These are phyloP conservation scores for Rugosomyces carneus DNA, from an alignment of 1,284 basidiomycete species.

Conservation along the genomic window DNA sequence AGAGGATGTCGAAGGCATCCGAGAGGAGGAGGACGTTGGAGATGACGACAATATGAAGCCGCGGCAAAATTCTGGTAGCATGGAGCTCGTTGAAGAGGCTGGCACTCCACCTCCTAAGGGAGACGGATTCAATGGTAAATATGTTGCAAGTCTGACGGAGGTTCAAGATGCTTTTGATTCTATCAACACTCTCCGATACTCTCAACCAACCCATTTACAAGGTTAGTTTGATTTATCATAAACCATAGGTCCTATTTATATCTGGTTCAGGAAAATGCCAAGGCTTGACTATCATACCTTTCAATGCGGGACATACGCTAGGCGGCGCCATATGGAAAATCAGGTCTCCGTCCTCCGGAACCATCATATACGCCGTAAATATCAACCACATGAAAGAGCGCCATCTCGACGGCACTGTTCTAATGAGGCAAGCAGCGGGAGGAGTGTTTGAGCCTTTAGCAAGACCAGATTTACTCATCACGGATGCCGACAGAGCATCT, in stretches of 20 bases:
- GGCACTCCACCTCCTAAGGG: constrained; percentile 17
- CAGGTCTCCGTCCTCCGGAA: constrained; percentile 92
- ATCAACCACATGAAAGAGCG: constrained; percentile 97
- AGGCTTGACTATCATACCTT: constrained; percentile 92
- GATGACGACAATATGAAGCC: constrained; percentile 27
- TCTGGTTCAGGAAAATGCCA: constrained; percentile 69
- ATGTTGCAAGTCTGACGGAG: constrained; percentile 73
- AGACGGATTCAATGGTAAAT: constrained; percentile 40
- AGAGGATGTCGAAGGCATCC: constrained; percentile 76
- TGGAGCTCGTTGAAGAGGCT: constrained; percentile 15
- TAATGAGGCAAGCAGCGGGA: constrained; percentile 64
- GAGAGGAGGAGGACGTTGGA: constrained; percentile 69
- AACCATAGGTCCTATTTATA: not conserved
- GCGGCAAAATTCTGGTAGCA: constrained; percentile 20
- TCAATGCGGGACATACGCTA: constrained; percentile 92
- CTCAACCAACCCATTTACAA: constrained; percentile 92
- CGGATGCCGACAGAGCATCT: constrained; percentile 82
- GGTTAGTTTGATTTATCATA: constrained; percentile 42
- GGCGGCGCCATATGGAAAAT: constrained; percentile 99
- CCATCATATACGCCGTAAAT: constrained; percentile 92
- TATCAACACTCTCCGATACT: constrained; percentile 89
- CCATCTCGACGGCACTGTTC: constrained; percentile 92
- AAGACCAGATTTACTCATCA: constrained; percentile 89
- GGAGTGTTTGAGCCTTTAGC: constrained; percentile 85
- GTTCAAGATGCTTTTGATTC: constrained; percentile 94